A percentile compares a stretch with the other conserved stretches of the same genome.
Evolutionary conservation across 2,329 filamentous ascomycete genomes (phyloP).

Genomic region (Dissoconium aciculare): DNA sequence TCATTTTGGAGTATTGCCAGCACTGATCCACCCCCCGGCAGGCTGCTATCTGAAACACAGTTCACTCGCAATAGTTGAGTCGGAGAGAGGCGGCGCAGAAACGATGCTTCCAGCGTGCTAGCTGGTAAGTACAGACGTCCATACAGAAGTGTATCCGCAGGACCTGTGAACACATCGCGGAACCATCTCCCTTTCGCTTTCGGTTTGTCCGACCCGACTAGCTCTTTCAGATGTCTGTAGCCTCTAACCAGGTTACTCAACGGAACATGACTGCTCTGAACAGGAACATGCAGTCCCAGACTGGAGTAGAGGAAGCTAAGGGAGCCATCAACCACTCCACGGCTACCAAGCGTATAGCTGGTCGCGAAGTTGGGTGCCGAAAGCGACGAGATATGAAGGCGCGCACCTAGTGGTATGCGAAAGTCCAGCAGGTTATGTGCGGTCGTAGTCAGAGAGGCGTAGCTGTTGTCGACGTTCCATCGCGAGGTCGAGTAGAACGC

Average conservation of each 20-base stretch:
- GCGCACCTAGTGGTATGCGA: conserved; percentile 65
- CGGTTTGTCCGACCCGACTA: conserved; percentile 38
- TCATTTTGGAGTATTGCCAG: conserved; percentile 67
- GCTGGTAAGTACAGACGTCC: conserved; percentile 69
- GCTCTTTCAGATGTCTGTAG: conserved; percentile 62
- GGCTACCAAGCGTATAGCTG: conserved; percentile 77
- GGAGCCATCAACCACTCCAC: conserved; percentile 90
- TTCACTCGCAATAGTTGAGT: conserved; percentile 67
- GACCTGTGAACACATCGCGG: conserved; percentile 38
- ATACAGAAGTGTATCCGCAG: conserved; percentile 52
- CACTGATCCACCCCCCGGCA: conserved; percentile 63
- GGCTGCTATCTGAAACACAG: conserved; percentile 54
- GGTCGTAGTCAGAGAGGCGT: conserved; percentile 71
- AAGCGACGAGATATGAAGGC: conserved; percentile 77
- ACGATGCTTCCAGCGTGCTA: conserved; percentile 72
- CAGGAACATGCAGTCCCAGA: conserved; percentile 52
- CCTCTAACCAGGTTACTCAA: conserved; percentile 65
- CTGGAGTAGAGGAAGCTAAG: conserved; percentile 93
- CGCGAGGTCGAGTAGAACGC: conserved; percentile 75
- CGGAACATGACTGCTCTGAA: conserved; percentile 58
- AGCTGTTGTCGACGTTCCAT: conserved; percentile 88
- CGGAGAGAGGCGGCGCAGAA: conserved; percentile 63
- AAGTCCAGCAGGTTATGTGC: conserved; percentile 80
- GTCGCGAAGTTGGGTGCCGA: conserved; percentile 88
- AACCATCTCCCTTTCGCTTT: conserved; percentile 34